Conservation (phyloP, 768 basidiomycete species). For the Mycena galericulata region DNA sequence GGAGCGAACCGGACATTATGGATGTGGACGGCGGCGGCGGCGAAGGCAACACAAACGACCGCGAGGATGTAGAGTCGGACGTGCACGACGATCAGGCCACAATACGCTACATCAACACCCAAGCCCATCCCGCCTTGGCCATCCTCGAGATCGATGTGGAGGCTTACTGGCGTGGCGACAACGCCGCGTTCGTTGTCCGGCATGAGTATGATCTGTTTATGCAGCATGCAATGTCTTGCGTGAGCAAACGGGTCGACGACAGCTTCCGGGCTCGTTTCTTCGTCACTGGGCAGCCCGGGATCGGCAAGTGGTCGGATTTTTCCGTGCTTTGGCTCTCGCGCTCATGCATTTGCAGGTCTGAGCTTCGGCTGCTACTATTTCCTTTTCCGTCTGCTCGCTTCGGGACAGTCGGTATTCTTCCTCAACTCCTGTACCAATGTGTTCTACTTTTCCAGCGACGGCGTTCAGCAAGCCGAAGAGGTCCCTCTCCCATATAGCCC, state of each 20-base stretch:
- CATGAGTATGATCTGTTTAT: constrained; percentile 17
- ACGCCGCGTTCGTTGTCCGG: constrained; percentile 5
- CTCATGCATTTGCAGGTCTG: constrained; percentile 22
- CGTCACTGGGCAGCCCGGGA: constrained; percentile 21
- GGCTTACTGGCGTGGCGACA: not conserved
- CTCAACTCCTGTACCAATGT: not conserved
- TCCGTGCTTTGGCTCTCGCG: constrained; percentile 3
- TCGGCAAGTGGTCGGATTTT: constrained; percentile 14
- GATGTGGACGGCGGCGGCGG: not conserved
- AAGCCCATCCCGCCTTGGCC: constrained; percentile 6
- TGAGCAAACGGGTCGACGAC: constrained; percentile 1
- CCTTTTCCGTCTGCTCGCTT: constrained; percentile 19
- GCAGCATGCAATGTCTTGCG: constrained; percentile 9
- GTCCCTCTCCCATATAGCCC: not conserved
- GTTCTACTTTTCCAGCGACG: constrained; percentile 17
- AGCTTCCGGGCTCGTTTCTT: constrained; percentile 11
- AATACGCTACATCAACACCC: constrained; percentile 10
- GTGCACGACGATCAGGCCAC: constrained; percentile 3
- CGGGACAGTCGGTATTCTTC: constrained; percentile 20
- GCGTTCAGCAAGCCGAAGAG: constrained; percentile 2
- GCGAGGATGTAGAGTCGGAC: too few relatives aligned
- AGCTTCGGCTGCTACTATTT: constrained; percentile 20
- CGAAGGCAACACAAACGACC: not conserved
- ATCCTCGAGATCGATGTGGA: not conserved
- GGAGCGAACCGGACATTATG: not conserved